A percentile compares a stretch with the other conserved stretches of the same genome.
phyloP scores from a whole-genome alignment of 2,329 filamentous ascomycete species.

The Ascochyta viciae-villosae region DNA sequence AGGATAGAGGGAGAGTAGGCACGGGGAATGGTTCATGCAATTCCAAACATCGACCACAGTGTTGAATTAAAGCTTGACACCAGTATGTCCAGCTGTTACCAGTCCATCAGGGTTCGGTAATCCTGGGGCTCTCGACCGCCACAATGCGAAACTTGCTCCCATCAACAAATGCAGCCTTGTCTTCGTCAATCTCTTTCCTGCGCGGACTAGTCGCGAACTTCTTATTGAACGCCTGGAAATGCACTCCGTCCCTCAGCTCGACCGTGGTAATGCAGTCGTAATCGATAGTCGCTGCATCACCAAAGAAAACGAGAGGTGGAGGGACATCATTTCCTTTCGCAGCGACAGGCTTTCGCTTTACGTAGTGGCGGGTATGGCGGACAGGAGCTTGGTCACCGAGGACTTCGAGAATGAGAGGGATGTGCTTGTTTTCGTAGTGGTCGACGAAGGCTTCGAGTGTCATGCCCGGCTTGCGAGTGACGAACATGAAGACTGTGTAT shows the following conservation, averaged over 20 bases:
- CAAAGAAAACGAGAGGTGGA: conserved; percentile 16
- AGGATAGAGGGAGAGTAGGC: not conserved
- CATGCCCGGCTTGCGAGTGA: conserved; percentile 27
- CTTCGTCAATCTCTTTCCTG: conserved; percentile 12
- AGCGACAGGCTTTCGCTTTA: conserved; percentile 20
- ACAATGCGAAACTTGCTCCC: conserved; percentile 17
- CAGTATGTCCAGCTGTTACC: not conserved
- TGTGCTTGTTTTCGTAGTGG: conserved; percentile 32
- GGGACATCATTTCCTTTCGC: not conserved
- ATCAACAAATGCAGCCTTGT: conserved; percentile 26
- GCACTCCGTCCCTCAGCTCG: conserved; percentile 26
- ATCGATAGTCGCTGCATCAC: conserved; percentile 11
- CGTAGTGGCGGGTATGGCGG: conserved; percentile 32
- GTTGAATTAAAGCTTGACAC: not conserved
- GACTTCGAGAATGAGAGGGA: conserved; percentile 30
- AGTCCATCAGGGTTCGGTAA: conserved; percentile 18
- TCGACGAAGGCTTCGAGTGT: conserved; percentile 27
- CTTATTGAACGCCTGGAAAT: conserved; percentile 26
- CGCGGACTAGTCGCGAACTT: conserved; percentile 16
- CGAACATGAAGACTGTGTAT: conserved; percentile 28
- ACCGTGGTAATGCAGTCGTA: conserved; percentile 31
- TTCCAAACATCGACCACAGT: not conserved
- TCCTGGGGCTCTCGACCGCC: conserved; percentile 23
- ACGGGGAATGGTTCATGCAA: not conserved
- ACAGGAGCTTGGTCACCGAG: conserved; percentile 30